Percentiles rank a stretch among this genome's conserved stretches.
phyloP scores from a whole-genome alignment of 805 yeast species.

The Kodamaea hsintzibuensis region DNA sequence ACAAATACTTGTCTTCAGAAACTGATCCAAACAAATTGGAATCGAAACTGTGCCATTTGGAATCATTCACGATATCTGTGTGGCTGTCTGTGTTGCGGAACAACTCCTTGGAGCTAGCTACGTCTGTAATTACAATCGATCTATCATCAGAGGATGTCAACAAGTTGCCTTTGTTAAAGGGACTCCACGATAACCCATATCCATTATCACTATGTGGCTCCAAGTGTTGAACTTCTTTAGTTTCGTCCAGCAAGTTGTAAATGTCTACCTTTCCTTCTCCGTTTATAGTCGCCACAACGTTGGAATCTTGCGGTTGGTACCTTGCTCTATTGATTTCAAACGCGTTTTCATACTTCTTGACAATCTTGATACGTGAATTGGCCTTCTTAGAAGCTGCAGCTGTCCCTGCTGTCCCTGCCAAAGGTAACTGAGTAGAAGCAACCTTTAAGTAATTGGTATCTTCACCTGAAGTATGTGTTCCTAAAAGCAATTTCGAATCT shows the following conservation, averaged over 20 bases:
- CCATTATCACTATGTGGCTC: conserved; percentile 67
- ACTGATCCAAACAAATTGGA: conserved; percentile 64
- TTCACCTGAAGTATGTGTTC: conserved; percentile 74
- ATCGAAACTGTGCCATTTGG: conserved; percentile 64
- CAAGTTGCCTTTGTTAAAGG: conserved; percentile 46
- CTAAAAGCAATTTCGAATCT: conserved; percentile 57
- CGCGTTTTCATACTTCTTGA: conserved; percentile 59
- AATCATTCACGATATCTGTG: conserved; percentile 68
- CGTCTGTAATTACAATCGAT: conserved; percentile 63
- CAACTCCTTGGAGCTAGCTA: conserved; percentile 16
- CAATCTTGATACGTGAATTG: conserved; percentile 58
- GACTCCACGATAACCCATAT: conserved; percentile 72
- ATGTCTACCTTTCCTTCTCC: conserved; percentile 64
- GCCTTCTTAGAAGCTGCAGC: conserved; percentile 23
- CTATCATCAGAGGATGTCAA: conserved; percentile 68
- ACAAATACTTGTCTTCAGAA: conserved; percentile 64
- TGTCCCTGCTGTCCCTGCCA: conserved; percentile 6
- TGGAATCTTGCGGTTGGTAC: conserved; percentile 61
- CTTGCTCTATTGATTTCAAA: conserved; percentile 76
- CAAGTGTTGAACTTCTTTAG: conserved; percentile 30
- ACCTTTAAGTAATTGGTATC: conserved; percentile 67
- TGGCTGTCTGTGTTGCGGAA: conserved; percentile 33
- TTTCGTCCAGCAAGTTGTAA: conserved; percentile 41
- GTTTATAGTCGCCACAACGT: conserved; percentile 61
- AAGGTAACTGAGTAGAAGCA: conserved; percentile 61